Conservation (phyloP, 805 yeast genomes). For the Kazachstania africana region DNA sequence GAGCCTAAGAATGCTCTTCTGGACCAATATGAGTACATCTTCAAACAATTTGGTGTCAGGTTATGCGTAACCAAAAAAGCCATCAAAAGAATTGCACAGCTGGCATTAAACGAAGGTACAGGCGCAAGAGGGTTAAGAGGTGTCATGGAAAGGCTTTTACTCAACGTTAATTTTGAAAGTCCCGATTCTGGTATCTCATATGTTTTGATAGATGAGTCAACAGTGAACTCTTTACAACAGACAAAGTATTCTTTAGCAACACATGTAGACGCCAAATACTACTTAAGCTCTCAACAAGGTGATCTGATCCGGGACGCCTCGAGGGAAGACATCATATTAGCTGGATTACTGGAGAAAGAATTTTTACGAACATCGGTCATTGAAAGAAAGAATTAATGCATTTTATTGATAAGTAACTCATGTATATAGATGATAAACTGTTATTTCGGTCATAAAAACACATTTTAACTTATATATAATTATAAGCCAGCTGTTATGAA, state of each 20-base stretch:
- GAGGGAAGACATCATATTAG: too few relatives aligned
- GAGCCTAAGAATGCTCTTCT: conserved; percentile 47
- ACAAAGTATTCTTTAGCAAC: conserved; percentile 22
- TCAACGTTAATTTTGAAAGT: conserved; percentile 45
- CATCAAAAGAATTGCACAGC: conserved; percentile 33
- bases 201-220: conserved; percentile 36
- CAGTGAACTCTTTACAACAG: conserved; percentile 30
- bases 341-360: too few relatives aligned
- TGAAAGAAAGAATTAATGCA: too few relatives aligned
- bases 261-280: conserved; percentile 32
- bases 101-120: conserved; percentile 41
- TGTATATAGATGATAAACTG: too few relatives aligned
- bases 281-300: conserved; percentile 33
- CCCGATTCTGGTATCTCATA: conserved; percentile 44
- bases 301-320: too few relatives aligned
- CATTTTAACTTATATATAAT: too few relatives aligned
- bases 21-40: conserved; percentile 42
- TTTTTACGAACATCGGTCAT: too few relatives aligned
- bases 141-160: conserved; percentile 39
- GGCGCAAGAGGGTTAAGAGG: conserved; percentile 53
- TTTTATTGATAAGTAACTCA: too few relatives aligned
- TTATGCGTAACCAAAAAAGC: conserved; percentile 40
- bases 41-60: conserved; percentile 40
- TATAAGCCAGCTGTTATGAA: too few relatives aligned
- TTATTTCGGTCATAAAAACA: too few relatives aligned